A percentile compares a stretch with the other conserved stretches of the same genome.
phyloP scores from a whole-genome alignment of 768 basidiomycete species.

The Plicaturopsis crispa region DNA sequence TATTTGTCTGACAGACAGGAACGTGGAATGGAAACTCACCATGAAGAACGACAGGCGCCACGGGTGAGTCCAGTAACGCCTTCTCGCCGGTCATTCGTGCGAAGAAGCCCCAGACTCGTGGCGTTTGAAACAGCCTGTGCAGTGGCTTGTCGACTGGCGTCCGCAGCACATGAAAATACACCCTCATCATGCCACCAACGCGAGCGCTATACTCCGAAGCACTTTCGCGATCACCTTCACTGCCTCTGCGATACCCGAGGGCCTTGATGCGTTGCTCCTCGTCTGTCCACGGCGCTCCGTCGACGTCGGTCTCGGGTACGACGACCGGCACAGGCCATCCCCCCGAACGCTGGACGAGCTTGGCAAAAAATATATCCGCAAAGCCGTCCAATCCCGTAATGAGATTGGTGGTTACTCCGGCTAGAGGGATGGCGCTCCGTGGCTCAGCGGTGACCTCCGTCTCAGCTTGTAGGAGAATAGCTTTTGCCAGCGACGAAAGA shows the following conservation, averaged over 20 bases:
- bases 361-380: slow-evolving; percentile 70
- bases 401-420: slow-evolving; percentile 65
- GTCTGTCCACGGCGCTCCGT: slow-evolving; percentile 36
- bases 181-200: slow-evolving; percentile 72
- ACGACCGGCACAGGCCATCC: slow-evolving; percentile 77
- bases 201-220: slow-evolving; percentile 56
- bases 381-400: slow-evolving; percentile 52
- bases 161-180: slow-evolving; percentile 59
- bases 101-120: slow-evolving; percentile 69
- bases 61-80: slow-evolving; percentile 43
- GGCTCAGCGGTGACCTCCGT: slow-evolving; percentile 88
- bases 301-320: slow-evolving; percentile 45
- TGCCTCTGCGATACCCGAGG: slow-evolving; percentile 53
- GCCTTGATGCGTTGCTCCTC: slow-evolving; percentile 37
- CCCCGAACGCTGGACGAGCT: slow-evolving; percentile 81
- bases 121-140: slow-evolving; percentile 47
- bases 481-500: slow-evolving; percentile 83
- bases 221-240: slow-evolving; percentile 53
- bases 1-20: not conserved
- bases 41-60: slow-evolving; percentile 62
- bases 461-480: slow-evolving; percentile 87
- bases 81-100: slow-evolving; percentile 50
- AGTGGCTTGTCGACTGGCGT: slow-evolving; percentile 32
- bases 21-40: slow-evolving; percentile 33
- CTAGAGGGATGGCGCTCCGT: slow-evolving; percentile 77